These are phyloP conservation scores for Salvia rosmarinus DNA, from an alignment of 257 asterid species.

Conservation along the genomic window DNA sequence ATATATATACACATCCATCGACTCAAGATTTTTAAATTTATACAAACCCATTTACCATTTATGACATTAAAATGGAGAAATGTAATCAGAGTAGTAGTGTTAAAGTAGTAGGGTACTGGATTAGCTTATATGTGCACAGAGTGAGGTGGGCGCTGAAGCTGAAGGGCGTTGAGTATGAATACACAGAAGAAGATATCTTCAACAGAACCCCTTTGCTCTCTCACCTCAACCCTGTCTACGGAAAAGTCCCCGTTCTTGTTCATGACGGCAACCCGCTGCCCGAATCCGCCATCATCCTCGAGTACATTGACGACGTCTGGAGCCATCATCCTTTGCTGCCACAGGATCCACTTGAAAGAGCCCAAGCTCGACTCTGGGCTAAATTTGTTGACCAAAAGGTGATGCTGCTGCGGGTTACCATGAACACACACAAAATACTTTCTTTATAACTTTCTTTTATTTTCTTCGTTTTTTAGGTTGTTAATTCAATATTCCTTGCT, in stretches of 20 bases:
- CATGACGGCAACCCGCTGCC: constrained; percentile 41
- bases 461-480: too few species aligned
- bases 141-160: constrained; percentile 50
- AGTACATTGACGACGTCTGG: constrained; percentile 54
- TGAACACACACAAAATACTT: too few species aligned
- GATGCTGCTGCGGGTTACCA: too few species aligned
- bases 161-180: constrained; percentile 42
- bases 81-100: constrained; percentile 10
- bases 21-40: too few species aligned
- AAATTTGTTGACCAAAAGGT: constrained; percentile 43
- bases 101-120: constrained; percentile 44
- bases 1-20: too few species aligned
- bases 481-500: not conserved
- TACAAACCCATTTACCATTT: too few species aligned
- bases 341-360: constrained; percentile 39
- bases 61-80: constrained; percentile 7
- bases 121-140: constrained; percentile 40
- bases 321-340: constrained; percentile 40
- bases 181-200: constrained; percentile 46
- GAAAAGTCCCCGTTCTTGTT: constrained; percentile 47
- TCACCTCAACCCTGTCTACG: constrained; percentile 40
- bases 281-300: constrained; percentile 47
- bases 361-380: constrained; percentile 47
- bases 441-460: too few species aligned
- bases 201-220: constrained; percentile 38